phyloP scores from a whole-genome alignment of 2,329 filamentous ascomycete genomes.

The Fusarium tjaetaba region DNA sequence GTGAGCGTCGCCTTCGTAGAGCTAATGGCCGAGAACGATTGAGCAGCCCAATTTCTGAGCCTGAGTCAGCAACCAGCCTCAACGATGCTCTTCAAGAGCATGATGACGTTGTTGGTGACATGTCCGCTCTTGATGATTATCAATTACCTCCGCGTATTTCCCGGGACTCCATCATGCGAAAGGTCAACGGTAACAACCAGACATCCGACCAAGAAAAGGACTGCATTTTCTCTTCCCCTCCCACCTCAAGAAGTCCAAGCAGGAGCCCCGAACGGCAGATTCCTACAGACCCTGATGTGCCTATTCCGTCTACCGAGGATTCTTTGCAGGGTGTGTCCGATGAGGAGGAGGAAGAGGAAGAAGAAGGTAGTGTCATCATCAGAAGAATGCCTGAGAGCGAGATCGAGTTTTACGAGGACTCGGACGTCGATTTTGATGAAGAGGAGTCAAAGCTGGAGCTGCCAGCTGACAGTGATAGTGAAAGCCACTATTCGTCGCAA shows the following conservation, averaged over 20 bases:
- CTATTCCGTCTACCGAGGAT: constrained; percentile 87
- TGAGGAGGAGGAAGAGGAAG: constrained; percentile 60
- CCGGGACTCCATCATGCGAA: constrained; percentile 89
- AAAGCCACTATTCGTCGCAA: constrained; percentile 50
- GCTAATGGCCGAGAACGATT: constrained; percentile 63
- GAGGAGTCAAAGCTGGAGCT: constrained; percentile 68
- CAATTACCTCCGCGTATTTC: constrained; percentile 83
- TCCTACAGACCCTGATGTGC: constrained; percentile 84
- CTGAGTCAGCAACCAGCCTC: constrained; percentile 46
- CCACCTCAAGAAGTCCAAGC: constrained; percentile 57
- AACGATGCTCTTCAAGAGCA: constrained; percentile 61
- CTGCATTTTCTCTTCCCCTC: constrained; percentile 71
- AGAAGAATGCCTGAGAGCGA: constrained; percentile 72
- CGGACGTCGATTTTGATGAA: constrained; percentile 56
- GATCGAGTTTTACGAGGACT: constrained; percentile 69
- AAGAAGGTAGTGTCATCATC: constrained; percentile 70
- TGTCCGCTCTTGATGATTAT: constrained; percentile 69
- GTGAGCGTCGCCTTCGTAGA: constrained; percentile 75
- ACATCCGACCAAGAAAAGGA: constrained; percentile 67
- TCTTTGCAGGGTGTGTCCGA: constrained; percentile 61
- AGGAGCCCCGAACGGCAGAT: constrained; percentile 64
- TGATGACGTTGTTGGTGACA: constrained; percentile 69
- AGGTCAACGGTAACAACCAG: constrained; percentile 76
- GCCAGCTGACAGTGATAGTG: constrained; percentile 56
- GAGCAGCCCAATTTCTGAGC: constrained; percentile 56